Evolutionary conservation across 805 yeast genomes (phyloP), one percentile per base, ranked within the genome.

Genomic region (Candida bentonensis): DNA sequence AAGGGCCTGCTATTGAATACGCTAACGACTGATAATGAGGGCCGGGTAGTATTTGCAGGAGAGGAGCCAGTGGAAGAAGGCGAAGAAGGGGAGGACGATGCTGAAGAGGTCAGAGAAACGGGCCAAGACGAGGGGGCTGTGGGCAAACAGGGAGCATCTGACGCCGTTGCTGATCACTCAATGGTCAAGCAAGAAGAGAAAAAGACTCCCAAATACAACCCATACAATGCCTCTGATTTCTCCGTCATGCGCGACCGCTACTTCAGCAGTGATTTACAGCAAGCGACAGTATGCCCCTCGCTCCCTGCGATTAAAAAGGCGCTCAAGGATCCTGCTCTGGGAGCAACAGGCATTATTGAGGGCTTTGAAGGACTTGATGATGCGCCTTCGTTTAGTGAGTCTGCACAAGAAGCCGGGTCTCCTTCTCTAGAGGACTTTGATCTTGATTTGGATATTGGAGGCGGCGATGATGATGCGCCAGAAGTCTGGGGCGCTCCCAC

Each of bases 21-120:
- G 63, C 45, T 76, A 57, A 53, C 72, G 58, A 56, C 62, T 59
- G 64, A 62, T 62, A 68, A 65, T 45, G 60, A 64, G 42, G 78
- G 84, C 47, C 76, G 92, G 76, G 70, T 74, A 23, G 72, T 79
- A 5, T 74, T 84, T 40, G 69, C 74, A 46, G 88, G 85, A 49
- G 68, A 85, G 49, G 52, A 47, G 26, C 51, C 28, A n/a, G 51
- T 45, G 13, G 52, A 49, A 22, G 49, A 48, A 11, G 53, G 44
- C 54, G 84, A 85, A n/a, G 49, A 45, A 15, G 57, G 53, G 22
- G 48, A 42, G 4, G 48, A 41, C 22, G 65, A 65, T 4, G 57
- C 61, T 5, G 42, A 53, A 51, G 13, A 63, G 65, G 5, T 66
- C 55, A 42, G 63, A 62, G 39, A 49, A 48, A 46, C 52, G 47